Percentiles rank a stretch among this genome's conserved stretches.
phyloP scores from a whole-genome alignment of 768 basidiomycete genomes.

The Rhodotorula graminis region DNA sequence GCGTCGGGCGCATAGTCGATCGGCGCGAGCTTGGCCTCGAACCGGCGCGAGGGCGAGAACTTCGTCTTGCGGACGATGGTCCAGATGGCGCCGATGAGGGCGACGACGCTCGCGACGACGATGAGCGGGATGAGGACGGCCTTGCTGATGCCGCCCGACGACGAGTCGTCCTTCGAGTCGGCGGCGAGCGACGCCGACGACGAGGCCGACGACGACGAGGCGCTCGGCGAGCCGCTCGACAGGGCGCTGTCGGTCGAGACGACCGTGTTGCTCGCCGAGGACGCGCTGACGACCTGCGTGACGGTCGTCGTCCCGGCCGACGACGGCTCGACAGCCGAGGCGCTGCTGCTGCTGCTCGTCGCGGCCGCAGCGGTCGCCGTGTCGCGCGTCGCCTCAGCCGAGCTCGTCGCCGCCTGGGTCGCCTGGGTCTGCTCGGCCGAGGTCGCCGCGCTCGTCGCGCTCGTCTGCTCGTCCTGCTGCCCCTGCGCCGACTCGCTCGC shows the following conservation, averaged over 20 bases:
- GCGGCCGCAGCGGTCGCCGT: too few species aligned
- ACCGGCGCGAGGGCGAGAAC: constrained; percentile 70
- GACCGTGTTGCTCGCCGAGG: neutral
- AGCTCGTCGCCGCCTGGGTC: too few species aligned
- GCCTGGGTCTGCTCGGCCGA: too few species aligned
- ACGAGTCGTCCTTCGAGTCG: neutral
- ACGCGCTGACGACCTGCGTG: neutral
- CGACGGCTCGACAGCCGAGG: neutral
- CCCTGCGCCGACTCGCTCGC: neutral
- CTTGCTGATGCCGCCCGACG: constrained; percentile 21
- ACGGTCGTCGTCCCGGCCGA: neutral
- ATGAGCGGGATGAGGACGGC: constrained; percentile 57
- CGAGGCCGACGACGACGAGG: neutral
- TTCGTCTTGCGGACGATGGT: constrained; percentile 70
- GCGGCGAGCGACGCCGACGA: neutral
- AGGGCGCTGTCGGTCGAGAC: neutral
- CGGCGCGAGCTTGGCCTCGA: constrained; percentile 77
- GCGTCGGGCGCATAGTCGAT: constrained; percentile 53
- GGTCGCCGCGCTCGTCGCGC: too few species aligned
- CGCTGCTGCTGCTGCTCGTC: too few species aligned
- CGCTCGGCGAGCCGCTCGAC: neutral
- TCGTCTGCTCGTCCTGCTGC: too few species aligned
- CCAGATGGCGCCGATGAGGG: constrained; percentile 69
- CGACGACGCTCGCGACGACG: constrained; percentile 64
- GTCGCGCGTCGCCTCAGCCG: too few species aligned